Evolutionary conservation across 805 yeast genomes (phyloP), one percentile per base, ranked within the genome.

Genomic region (Suhomyces vadensis): DNA sequence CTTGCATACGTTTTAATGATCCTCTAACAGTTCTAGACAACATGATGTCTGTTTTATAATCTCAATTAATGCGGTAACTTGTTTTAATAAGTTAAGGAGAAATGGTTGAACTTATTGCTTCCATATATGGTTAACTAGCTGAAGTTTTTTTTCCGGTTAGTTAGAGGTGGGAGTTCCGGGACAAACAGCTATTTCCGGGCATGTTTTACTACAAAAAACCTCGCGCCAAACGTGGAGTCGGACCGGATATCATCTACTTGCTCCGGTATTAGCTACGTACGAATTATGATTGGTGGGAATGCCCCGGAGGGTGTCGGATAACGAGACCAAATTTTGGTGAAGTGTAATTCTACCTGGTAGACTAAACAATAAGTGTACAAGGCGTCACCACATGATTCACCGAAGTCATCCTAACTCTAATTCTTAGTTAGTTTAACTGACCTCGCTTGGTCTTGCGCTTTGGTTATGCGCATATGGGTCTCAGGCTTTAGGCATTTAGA

Each of bases 11-110:
- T 41, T 58, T 64, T 47, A 61, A 44, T 35, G 60, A 52, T 43
- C 57, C 46, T 54, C 57, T 65, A 44, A 64, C 48, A 42, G 57
- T 56, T 63, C 69, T 64, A 29, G 69, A 61, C 58, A 65, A 65
- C 71, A 65, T 65, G 23, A 11, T 31, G 42, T 25, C 31, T 21
- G 4, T 11, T 33, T 5, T 20, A 19, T 20, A 24, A 19, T 19
- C 14, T 33, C 24, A 33, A 19, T 33, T 14, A 33, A 33, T 33
- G 37, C 27, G 25, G 25, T 37, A 24, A 23, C 19, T 37, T 24
- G 14, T 24, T 9, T n/a, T n/a, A 13, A 21, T 5, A 24, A 36
- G 39, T 29, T 29, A 29, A 19, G 37, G 10, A 16, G 5, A 31
- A 31, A 31, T n/a, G 20, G 24, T 20, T 20, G 23, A 33, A 33